Base-by-base conservation (phyloP, 2,329 filamentous ascomycete genomes). In the Thelonectria discophora region DNA sequence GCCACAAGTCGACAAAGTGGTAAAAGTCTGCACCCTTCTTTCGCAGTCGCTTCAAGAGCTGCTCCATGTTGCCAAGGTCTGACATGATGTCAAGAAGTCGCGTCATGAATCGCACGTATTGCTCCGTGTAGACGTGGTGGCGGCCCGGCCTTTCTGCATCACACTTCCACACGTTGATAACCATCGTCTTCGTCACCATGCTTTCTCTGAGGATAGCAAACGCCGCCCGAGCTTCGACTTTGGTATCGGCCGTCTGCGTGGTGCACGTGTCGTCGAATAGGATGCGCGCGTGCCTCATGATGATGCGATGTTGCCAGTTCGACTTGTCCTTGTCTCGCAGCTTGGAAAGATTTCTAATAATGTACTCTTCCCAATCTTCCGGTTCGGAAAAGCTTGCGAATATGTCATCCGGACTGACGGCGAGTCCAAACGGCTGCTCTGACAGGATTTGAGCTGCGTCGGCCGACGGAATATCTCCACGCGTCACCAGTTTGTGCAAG, bases 241-340 rank as follows among this genome's bases (percentile, higher is more conserved):
- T 76, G 5, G 66, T 81, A n/a, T 82, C 76, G 53, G 82, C 80
- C 49, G 64, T 86, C 75, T 68, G 63, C 2, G 58, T 63, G 45
- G 65, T 46, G 45, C 76, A 73, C 39, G 77, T 74, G 30, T 83
- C 79, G 53, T 81, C 79, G 55, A 85, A 86, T 8, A 88, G 69
- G 18, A 88, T 84, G 34, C 78, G 79, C 2, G 86, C 82, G 70
- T 92, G 89, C 21, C 93, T 88, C 72, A 90, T 89, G 55, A 93
- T 92, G 79, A 97, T 93, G 18, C 94, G 90, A 75, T 97, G 94
- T 73, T 97, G 94, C 94, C 94, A 97, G 70, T 95, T 94, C 1
- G 92, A 91, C 80, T 97, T 96, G 77, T 97, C 94, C 63, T 93
- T 93, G 50, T 88, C 86, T 12, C 83, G 82, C 10, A 88, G 73